Percentiles rank a stretch among this genome's conserved stretches.
Conservation (phyloP, 257 asterid genomes). For the Agastache rugosa region DNA sequence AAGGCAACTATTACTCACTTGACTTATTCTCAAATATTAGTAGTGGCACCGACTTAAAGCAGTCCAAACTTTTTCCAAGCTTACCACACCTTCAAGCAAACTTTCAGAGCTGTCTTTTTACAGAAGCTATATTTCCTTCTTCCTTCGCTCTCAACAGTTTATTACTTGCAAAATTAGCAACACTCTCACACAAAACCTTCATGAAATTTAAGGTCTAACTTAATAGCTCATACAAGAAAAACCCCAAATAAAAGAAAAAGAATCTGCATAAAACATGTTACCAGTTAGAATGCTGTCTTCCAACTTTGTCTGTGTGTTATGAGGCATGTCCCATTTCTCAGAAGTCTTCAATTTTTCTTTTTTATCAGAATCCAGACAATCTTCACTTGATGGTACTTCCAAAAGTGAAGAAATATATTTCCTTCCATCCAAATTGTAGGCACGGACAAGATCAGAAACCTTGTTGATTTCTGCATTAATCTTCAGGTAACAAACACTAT, state of each 20-base stretch:
- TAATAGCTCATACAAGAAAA: slow-evolving; percentile 27
- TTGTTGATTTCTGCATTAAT: slow-evolving; percentile 78
- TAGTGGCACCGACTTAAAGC: not conserved
- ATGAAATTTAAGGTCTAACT: slow-evolving; percentile 35
- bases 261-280: slow-evolving; percentile 26
- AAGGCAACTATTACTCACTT: slow-evolving; percentile 20
- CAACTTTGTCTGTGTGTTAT: slow-evolving; percentile 33
- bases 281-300: slow-evolving; percentile 50
- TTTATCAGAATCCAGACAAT: slow-evolving; percentile 44
- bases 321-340: slow-evolving; percentile 41
- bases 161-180: slow-evolving; percentile 33
- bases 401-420: slow-evolving; percentile 64
- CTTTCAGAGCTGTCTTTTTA: slow-evolving; percentile 65
- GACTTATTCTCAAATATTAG: slow-evolving; percentile 21
- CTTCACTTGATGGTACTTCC: slow-evolving; percentile 59
- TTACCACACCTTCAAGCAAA: slow-evolving; percentile 55
- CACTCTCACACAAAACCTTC: slow-evolving; percentile 50
- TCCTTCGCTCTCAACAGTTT: slow-evolving; percentile 42
- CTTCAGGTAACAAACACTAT: slow-evolving; percentile 76
- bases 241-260: not conserved
- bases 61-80: not conserved
- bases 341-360: slow-evolving; percentile 36
- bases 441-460: slow-evolving; percentile 69
- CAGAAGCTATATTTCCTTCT: slow-evolving; percentile 43
- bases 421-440: slow-evolving; percentile 87